These are phyloP conservation scores for Boletus smithii DNA, from an alignment of 1,284 basidiomycete species.

Conservation along the genomic window DNA sequence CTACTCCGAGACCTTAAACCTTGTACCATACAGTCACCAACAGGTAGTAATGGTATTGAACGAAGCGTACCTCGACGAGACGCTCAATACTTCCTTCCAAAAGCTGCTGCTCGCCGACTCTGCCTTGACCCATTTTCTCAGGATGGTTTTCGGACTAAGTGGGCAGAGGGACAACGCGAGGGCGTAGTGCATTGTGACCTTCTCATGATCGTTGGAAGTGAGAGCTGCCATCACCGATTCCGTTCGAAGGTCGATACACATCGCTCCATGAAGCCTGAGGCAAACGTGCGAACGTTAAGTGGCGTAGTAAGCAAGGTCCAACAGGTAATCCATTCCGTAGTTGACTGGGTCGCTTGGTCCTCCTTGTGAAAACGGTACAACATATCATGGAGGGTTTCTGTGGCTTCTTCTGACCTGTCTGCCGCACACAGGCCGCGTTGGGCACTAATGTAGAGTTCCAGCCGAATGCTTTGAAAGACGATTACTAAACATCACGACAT, in stretches of 20 bases:
- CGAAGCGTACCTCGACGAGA: not conserved
- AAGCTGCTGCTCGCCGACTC: not conserved
- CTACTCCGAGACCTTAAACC: no score
- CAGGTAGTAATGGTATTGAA: not conserved
- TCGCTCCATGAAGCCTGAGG: slow-evolving; percentile 2
- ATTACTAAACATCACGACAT: not conserved
- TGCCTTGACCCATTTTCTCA: slow-evolving; percentile 6
- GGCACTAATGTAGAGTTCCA: slow-evolving; percentile 1
- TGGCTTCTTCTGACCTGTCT: slow-evolving; percentile 1
- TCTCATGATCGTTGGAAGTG: not conserved
- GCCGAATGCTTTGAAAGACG: not conserved
- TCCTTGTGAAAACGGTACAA: not conserved
- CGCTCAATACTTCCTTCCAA: slow-evolving; percentile 2
- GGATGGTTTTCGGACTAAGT: not conserved
- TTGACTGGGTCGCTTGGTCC: not conserved
- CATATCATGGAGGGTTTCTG: not conserved
- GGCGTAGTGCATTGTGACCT: not conserved
- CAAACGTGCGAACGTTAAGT: not conserved
- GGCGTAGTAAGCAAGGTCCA: not conserved
- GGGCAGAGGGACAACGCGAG: not conserved
- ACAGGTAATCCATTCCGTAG: not conserved
- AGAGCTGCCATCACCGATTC: not conserved
- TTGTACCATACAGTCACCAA: no score
- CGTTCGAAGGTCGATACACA: slow-evolving; percentile 3
- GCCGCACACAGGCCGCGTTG: slow-evolving; percentile 1